Base-by-base conservation (phyloP, 2,329 filamentous ascomycete species). In the Pochonia chlamydosporia region DNA sequence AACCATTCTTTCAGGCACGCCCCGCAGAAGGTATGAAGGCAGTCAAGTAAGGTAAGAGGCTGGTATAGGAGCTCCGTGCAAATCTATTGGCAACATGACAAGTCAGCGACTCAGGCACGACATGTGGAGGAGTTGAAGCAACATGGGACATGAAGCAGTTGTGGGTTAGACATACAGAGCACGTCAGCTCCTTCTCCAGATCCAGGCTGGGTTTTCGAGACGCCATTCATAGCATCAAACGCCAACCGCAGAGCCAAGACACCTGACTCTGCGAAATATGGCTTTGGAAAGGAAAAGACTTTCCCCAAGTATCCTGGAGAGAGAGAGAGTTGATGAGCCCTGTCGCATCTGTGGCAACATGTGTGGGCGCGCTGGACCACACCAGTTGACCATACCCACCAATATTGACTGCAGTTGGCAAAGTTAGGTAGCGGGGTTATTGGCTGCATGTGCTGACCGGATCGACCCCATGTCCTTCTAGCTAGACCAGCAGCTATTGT, bases 1-100 rank as follows among this genome's bases (percentile, higher is more conserved):
- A 97, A 99, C 93, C 93, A 99, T 72, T 95, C 89, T 66, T 95
- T 96, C 49, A 97, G 68, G 63, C 93, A 99, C 33, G 88, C 87
- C 54, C 91, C 93, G 72, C 93, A 99, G 68, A 95, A 99, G 40
- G 92, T 96, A 69, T 96, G 90, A 39, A 96, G 80, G 64, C 90
- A 96, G 72, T 96, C 89, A 65, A 96, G 87, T 43, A 95, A 82
- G 24, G 90, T 95, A 54, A 95, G 78, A 28, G 91, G 90, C 65
- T 95, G 88, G 69, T 89, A 95, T 53, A 96, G 82, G 54, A 96
- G 80, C 67, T 97, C 93, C 58, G 92, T 95, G 74, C 93, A 99
- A 61, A 99, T 99, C 91, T 96, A 48, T 41, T 44, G 26, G 28
- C 16, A 23, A 20, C 18, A 36, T 3, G 39, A 28, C 8, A 36